Evolutionary conservation across 2,329 filamentous ascomycete genomes (phyloP).

Genomic region (Apiospora aurea): DNA sequence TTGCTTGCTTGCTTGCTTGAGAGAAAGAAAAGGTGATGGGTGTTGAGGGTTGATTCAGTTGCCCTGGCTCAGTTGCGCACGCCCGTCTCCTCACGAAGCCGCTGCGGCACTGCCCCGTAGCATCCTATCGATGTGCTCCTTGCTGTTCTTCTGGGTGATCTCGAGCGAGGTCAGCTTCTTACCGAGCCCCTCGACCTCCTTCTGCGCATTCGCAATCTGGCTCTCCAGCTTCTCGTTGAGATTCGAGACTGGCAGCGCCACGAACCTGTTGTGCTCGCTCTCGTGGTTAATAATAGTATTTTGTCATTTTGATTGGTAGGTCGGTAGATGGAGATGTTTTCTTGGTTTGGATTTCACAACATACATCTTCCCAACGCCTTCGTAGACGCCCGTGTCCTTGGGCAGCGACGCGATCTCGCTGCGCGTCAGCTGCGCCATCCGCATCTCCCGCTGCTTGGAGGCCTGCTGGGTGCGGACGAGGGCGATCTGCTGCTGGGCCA

Average conservation of each 20-base stretch:
- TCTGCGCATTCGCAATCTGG: conserved; percentile 77
- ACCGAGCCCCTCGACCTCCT: conserved; percentile 80
- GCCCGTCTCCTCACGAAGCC: conserved; percentile 36
- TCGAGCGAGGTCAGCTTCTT: conserved; percentile 94
- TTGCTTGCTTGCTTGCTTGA: no score
- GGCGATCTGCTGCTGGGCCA: conserved; percentile 90
- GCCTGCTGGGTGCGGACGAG: conserved; percentile 85
- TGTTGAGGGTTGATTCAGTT: background rate
- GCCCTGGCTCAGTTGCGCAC: background rate
- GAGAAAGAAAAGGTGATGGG: background rate
- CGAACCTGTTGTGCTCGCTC: conserved; percentile 24
- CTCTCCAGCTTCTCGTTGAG: conserved; percentile 78
- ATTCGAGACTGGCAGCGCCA: conserved; percentile 59
- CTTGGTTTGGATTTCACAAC: conserved; percentile 40
- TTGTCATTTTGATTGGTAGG: background rate
- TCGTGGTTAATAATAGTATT: background rate
- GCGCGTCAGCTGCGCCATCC: conserved; percentile 85
- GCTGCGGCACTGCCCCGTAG: conserved; percentile 59
- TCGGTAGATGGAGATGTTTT: no score
- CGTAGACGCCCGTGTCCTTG: conserved; percentile 81
- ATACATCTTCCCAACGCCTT: conserved; percentile 97
- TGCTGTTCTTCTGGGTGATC: conserved; percentile 94
- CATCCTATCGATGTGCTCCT: conserved; percentile 89
- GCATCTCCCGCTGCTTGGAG: conserved; percentile 85
- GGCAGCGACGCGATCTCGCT: conserved; percentile 83